Conservation (phyloP, 1,139 yeast species). For the Neolecta irregularis region DNA sequence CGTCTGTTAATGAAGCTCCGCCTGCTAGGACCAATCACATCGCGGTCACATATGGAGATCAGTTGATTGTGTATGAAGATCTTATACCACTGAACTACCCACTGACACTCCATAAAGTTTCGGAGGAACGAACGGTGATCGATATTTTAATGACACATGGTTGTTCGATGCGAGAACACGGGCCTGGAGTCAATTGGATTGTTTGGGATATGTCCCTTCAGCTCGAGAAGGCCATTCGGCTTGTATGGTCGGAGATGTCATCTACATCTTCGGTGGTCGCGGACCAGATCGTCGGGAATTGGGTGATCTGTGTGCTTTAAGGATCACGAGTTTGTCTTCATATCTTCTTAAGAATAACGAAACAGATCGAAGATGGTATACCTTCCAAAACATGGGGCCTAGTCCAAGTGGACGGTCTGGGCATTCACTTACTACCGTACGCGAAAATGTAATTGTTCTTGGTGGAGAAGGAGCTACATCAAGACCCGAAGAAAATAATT, state of each 20-base stretch:
- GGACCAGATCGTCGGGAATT: constrained; percentile 58
- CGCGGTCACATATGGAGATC: constrained; percentile 64
- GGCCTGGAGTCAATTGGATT: constrained; percentile 41
- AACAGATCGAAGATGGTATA: constrained; percentile 64
- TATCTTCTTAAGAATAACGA: too few relatives aligned
- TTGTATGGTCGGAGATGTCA: constrained; percentile 57
- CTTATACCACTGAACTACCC: constrained; percentile 21
- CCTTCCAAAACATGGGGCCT: constrained; percentile 38
- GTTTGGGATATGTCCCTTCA: constrained; percentile 54
- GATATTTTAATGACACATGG: constrained; percentile 67
- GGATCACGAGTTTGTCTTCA: constrained; percentile 52
- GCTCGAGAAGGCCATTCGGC: constrained; percentile 90
- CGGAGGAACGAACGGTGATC: constrained; percentile 77
- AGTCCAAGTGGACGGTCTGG: constrained; percentile 85
- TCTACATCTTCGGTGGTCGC: constrained; percentile 87
- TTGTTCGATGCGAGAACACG: constrained; percentile 55
- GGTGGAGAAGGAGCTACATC: constrained; percentile 42
- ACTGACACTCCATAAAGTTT: too few relatives aligned
- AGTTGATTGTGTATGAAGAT: constrained; percentile 40
- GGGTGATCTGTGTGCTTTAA: constrained; percentile 58
- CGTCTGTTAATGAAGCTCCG: constrained; percentile 44
- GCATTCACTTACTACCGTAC: constrained; percentile 71
- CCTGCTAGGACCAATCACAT: constrained; percentile 90
- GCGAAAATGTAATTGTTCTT: constrained; percentile 62
- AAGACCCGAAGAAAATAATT: constrained; percentile 20